A percentile compares a stretch with the other conserved stretches of the same genome.
phyloP scores from a whole-genome alignment of 176 grass and related monocot species.

The Coix lacrymajobi region DNA sequence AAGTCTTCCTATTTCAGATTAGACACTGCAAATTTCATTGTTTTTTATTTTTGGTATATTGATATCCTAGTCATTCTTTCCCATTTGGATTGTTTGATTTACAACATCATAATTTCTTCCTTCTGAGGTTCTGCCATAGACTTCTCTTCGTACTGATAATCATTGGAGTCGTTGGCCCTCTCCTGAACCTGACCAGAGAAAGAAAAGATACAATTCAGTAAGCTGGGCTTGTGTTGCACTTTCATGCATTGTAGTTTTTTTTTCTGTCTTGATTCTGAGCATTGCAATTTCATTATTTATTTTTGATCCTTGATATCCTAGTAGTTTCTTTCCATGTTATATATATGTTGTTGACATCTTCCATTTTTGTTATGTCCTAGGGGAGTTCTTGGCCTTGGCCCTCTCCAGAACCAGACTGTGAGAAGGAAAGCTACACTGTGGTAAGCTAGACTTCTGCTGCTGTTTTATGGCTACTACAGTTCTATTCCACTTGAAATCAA shows the following conservation, averaged over 20 bases:
- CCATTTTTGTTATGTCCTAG: background rate
- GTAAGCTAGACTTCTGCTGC: constrained; percentile 9
- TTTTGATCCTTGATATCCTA: background rate
- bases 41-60: constrained; percentile 17
- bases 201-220: background rate
- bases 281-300: background rate
- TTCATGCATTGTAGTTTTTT: background rate
- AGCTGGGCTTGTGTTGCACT: background rate
- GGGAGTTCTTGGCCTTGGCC: background rate
- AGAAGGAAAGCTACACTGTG: constrained; percentile 27
- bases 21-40: background rate
- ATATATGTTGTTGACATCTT: background rate
- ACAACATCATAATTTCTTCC: constrained; percentile 3
- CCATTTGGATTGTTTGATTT: background rate
- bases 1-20: background rate
- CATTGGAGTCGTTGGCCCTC: background rate
- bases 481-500: background rate
- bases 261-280: background rate
- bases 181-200: background rate
- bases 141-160: background rate
- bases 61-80: background rate
- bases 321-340: background rate
- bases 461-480: background rate
- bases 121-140: constrained; percentile 13
- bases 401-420: background rate